Base-by-base conservation (phyloP, 768 basidiomycete genomes). In the Phylloporus arenicola region DNA sequence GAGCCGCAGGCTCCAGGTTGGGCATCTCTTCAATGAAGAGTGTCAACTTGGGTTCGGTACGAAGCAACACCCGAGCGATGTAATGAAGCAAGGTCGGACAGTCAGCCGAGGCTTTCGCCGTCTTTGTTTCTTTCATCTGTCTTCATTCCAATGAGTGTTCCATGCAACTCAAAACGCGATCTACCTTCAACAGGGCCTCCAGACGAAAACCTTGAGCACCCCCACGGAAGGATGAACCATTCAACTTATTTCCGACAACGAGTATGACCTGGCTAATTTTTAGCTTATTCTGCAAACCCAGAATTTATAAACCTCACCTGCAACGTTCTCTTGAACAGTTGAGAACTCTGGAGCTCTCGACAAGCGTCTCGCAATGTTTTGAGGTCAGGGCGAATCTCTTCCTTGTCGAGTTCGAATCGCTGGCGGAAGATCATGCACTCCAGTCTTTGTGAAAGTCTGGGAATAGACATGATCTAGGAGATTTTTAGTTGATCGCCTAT, bases 11-110 rank as follows among this genome's bases (percentile, higher is more conserved):
- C 63, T 93, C 90, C 3, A 96, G 57, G 62, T 81, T 83, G 1
- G 89, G 84, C 58, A 90, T 68, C 12, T 94, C 92, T 22, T 90
- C 84, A 4, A 88, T 77, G 65, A 93, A 94, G 16, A 75, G 74
- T 5, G 86, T 70, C 12, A 90, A 64, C 0, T 75, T 70, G 0
- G 86, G 78, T 60, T 93, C 83, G 6, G 76, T 76, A 27, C 83
- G 78, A 50, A 88, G 59, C 14, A 95, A 73, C 6, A 88, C 76
- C 42, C 79, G 77, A 12, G 88, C 90, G n/a, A 95, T 65, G 62
- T 92, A 95, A 64, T 95, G 93, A 12, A 96, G 74, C n/a, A 97
- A 71, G 0, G 92, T 95, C 0, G 92, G 91, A 56, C 90, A 94
- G 7, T 81, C 81, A 0, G 79, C 43, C 0, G 79, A 78, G 0